Evolutionary conservation across 208 protist species (phyloP), one percentile per base, ranked within the genome.

Genomic region (Strigomonas culicis): DNA sequence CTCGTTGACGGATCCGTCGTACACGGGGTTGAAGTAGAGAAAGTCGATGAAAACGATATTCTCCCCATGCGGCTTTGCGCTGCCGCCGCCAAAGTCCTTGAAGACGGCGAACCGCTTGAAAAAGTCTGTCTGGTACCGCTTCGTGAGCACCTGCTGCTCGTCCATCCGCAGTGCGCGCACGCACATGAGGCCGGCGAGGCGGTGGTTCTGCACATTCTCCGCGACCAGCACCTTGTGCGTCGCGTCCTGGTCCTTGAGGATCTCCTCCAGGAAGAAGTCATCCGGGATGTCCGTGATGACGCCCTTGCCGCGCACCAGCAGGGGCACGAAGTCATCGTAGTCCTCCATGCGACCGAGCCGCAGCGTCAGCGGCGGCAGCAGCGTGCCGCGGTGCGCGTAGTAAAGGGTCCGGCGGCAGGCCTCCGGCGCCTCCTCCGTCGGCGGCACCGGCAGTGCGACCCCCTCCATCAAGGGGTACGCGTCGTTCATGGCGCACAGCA

Each of bases 261-360:
- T 62, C 74, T 97, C 92, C 21, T 95, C 92, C 24, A 97, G 61
- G 63, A 81, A 97, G 62, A 95, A 94, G 34, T 92, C 74, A 0
- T 65, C 44, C 11, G 85, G 86, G 22, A 94, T 53, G 25, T 75
- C 66, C 24, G 89, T 95, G 52, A 94, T 78, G 36, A 95, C 77
- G 21, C 88, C 92, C 4, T 63, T 62, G 22, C 79, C 88, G 8
- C 56, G 55, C 15, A 94, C 63, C 30, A 97, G 76, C 57, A 93
- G 70, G 22, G 79, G 79, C 47, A 95, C 87, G 57, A 90, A 90
- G 55, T 93, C 85, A 59, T 97, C 92, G 71, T 95, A 95, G 67
- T 97, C 92, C 72, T 97, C 87, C 25, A 95, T 69, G 15, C 86
- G 74, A 21, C 92, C 92, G 15, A 73, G 67, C n/a, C 89, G 89